phyloP scores from a whole-genome alignment of 108 stramenopile genomes.

The Skeletonema marinoi region DNA sequence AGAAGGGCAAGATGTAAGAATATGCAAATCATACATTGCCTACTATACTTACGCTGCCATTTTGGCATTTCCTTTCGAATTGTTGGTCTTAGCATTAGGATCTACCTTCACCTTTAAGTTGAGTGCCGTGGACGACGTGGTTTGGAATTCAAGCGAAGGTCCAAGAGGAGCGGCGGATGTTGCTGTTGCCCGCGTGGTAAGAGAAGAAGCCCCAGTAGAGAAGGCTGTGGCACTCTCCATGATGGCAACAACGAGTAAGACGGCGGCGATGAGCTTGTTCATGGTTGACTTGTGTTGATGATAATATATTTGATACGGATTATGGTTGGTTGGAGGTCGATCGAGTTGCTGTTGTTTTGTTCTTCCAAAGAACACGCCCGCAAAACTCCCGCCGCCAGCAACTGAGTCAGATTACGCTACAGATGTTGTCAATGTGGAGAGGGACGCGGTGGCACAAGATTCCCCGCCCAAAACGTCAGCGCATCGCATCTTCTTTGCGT shows the following conservation, averaged over 20 bases:
- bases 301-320: not conserved
- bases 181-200: not conserved
- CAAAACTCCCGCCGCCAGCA: no score
- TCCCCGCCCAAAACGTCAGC: no score
- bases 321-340: no score
- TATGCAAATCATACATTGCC: not conserved
- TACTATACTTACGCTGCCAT: not conserved
- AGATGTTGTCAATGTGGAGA: no score
- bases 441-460: not conserved
- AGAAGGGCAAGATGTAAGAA: not conserved
- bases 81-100: not conserved
- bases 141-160: not conserved
- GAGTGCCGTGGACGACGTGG: not conserved
- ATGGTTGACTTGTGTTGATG: not conserved
- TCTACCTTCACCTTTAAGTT: not conserved
- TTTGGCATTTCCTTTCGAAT: not conserved
- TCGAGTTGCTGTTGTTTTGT: no score
- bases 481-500: no score
- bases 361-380: not conserved
- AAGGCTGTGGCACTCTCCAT: not conserved
- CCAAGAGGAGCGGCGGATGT: not conserved
- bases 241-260: not conserved
- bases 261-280: not conserved
- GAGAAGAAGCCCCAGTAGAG: not conserved
- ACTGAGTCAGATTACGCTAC: no score